Evolutionary conservation across 2,329 filamentous ascomycete species (phyloP), one percentile per base, ranked within the genome.

Genomic region (Cladosporium sp.): DNA sequence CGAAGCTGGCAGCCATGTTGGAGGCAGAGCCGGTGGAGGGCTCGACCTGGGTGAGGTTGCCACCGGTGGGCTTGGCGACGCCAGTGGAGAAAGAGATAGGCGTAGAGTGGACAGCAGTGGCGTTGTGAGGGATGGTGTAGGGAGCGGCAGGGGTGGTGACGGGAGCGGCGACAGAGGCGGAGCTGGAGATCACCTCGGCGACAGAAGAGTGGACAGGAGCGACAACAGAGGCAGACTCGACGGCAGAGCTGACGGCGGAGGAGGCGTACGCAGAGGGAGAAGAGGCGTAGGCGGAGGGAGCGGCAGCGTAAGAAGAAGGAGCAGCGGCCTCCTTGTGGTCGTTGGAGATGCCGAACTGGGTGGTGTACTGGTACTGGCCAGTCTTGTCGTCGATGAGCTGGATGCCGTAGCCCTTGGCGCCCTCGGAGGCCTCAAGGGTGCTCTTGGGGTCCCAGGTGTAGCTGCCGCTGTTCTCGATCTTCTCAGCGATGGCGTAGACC

Each of bases 321-420:
- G n/a, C 60, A 36, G 21, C 32, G 1, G 14, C 49, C 49, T 56
- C 54, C 63, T 75, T 66, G 54, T 74, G 64, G 73, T 83, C 83
- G 73, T 83, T 83, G 67, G 78, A 80, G 78, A 89, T 81, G 71
- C 86, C 86, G 79, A 88, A 88, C 76, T 88, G 86, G 66, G 84
- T 85, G 51, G 83, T 84, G 78, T 82, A 87, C 56, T 89, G 86
- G 82, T 86, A 89, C 73, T 84, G 77, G 74, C 86, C 85, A 68
- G 80, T 85, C 58, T 80, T 79, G 72, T 88, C 84, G 69, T 84
- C 85, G 70, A 89, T 85, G 71, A 89, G 77, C 75, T 88, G 81
- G 73, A 89, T 79, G 67, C 86, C 87, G 78, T 88, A 89, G 77
- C 81, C 83, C 70, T 80, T 81, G 67, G 84, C 82, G 67, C 74